Evolutionary conservation across 148 eudicot species (phyloP).

Genomic region (Beta vulgaris): DNA sequence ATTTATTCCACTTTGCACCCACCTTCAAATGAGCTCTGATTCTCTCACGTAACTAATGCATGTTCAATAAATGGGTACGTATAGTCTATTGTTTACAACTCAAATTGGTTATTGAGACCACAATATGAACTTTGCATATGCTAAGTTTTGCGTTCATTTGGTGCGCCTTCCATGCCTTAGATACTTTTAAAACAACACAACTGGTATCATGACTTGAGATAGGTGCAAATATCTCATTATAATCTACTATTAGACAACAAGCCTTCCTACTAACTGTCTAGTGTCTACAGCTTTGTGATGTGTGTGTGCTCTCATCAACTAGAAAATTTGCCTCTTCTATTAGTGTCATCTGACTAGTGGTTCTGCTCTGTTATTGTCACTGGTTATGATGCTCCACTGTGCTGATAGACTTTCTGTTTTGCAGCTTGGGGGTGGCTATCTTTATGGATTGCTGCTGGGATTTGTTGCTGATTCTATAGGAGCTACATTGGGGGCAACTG

Average conservation of each 20-base stretch:
- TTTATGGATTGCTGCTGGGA: slow-evolving; percentile 85
- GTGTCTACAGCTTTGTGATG: not conserved
- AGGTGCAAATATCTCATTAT: not conserved
- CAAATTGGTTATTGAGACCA: too few species aligned
- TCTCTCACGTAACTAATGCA: too few species aligned
- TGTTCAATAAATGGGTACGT: too few species aligned
- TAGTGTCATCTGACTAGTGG: not conserved
- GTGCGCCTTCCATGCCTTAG: not conserved
- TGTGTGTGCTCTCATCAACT: not conserved
- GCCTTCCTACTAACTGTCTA: not conserved
- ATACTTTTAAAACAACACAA: not conserved
- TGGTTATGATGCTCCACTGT: slow-evolving; percentile 1
- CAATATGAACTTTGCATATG: too few species aligned
- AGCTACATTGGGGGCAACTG: slow-evolving; percentile 84
- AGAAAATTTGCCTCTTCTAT: not conserved
- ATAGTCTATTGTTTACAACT: too few species aligned
- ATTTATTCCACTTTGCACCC: too few species aligned
- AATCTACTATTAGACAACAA: not conserved
- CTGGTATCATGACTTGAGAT: not conserved
- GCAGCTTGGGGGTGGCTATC: slow-evolving; percentile 98
- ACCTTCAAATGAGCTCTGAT: too few species aligned
- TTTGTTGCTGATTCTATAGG: slow-evolving; percentile 88
- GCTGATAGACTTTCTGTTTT: not conserved
- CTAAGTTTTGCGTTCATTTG: not conserved
- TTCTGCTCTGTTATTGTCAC: slow-evolving; percentile 3